Evolutionary conservation across 805 yeast species (phyloP), one percentile per base, ranked within the genome.

Genomic region (Saturnispora halmiae): DNA sequence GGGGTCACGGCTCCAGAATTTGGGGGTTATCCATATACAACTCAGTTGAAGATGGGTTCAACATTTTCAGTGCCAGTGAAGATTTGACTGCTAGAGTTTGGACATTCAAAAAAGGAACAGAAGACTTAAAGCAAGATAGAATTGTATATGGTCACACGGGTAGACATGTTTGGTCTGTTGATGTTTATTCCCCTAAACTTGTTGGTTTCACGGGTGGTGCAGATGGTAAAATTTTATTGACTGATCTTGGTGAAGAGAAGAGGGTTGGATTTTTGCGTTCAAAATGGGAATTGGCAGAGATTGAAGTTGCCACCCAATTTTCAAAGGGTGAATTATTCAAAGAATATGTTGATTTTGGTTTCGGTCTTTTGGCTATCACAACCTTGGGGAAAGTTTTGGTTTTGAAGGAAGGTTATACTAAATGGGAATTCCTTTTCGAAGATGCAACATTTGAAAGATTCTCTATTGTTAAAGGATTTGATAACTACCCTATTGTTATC

Each of bases 1-100:
- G 96, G 96, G 98, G 97, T 11, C 98, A 92, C 56, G 79, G 82
- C 1, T 90, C 97, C 0, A 73, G 98, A 55, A 88, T 92, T 31
- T 92, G 98, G 98, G 72, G 73, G 32, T 63, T 90, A 34, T 68
- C 67, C 37, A 84, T 85, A 54, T 72, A 65, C 43, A 60, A 59
- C 34, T 43, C 46, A 4, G 41, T 45, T n/a, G 42, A 43, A 4
- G 30, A 38, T 15, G 47, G 46, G 4, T 48, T 54, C 49, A 58
- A 63, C 4, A 50, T 79, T 1, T 64, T 85, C 13, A 77, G 94
- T 58, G 76, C 79, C 20, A 79, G 94, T 5, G 98, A 92, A 58
- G 98, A 92, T 59, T 75, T 88, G 51, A 79, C 95, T 0, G 73
- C 83, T 9, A 71, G 96, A 46, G 57, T 79, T 0, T 92, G 98